phyloP scores from a whole-genome alignment of 2,329 filamentous ascomycete genomes.

The Diplodia seriata region DNA sequence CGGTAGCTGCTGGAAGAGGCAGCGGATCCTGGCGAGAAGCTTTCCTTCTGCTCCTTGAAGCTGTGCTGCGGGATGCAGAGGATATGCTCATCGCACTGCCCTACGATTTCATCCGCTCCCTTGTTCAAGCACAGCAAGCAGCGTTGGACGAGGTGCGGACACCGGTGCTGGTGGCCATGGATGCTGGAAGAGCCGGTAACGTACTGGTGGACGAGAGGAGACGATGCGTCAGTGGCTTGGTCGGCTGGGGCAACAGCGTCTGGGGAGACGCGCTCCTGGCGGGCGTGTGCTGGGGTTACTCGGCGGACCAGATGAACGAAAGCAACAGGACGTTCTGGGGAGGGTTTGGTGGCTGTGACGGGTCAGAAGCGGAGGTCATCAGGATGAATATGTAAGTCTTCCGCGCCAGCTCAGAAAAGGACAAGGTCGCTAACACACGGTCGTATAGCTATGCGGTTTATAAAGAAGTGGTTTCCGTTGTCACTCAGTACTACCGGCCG shows the following conservation, averaged over 20 bases:
- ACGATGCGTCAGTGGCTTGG: slow-evolving; percentile 57
- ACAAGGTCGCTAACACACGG: slow-evolving; percentile 11
- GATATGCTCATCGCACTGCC: slow-evolving; percentile 65
- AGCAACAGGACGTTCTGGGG: slow-evolving; percentile 48
- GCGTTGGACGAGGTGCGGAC: slow-evolving; percentile 59
- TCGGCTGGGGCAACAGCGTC: slow-evolving; percentile 61
- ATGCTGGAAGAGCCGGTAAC: slow-evolving; percentile 57
- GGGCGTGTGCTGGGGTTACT: slow-evolving; percentile 51
- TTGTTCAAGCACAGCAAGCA: slow-evolving; percentile 48
- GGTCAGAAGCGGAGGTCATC: slow-evolving; percentile 42
- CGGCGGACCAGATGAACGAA: slow-evolving; percentile 39
- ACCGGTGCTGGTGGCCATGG: slow-evolving; percentile 59
- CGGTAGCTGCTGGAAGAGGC: slow-evolving; percentile 55
- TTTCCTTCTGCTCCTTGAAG: slow-evolving; percentile 61
- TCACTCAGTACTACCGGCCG: slow-evolving; percentile 54
- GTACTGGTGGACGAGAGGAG: slow-evolving; percentile 59
- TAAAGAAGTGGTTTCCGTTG: slow-evolving; percentile 51
- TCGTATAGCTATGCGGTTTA: slow-evolving; percentile 53
- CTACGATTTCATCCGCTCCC: slow-evolving; percentile 61
- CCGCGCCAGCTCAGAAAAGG: background rate
- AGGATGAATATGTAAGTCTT: slow-evolving; percentile 52
- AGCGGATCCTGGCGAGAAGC: slow-evolving; percentile 60
- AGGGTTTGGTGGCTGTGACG: slow-evolving; percentile 50
- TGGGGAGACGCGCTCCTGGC: slow-evolving; percentile 65
- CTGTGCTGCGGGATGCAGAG: slow-evolving; percentile 63